Evolutionary conservation across 2,329 filamentous ascomycete genomes (phyloP), one percentile per base, ranked within the genome.

Genomic region (Aspergillus brasiliensis): DNA sequence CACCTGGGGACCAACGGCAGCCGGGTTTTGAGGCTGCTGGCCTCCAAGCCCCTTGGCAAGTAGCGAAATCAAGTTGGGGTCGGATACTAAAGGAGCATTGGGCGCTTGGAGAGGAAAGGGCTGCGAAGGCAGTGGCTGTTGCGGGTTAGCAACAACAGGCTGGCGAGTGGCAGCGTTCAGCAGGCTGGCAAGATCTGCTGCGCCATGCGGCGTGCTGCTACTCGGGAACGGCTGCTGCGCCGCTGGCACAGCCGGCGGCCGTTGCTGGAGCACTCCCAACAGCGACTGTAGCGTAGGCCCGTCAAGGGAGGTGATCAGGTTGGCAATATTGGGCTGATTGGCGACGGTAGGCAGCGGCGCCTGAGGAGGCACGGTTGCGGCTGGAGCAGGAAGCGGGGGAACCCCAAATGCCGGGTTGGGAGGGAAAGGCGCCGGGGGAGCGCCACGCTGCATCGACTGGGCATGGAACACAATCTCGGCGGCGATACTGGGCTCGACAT

Each of bases 401-500:
- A 72, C 71, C 60, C 63, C 72, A 57, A 71, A 77, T 64, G 65
- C 69, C 61, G 68, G 78, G 73, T 69, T 75, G 57, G 69, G 73
- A 65, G 62, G 74, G 63, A 66, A 77, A 58, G 69, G 75, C 65
- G 65, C 74, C 67, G 72, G 71, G 21, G 68, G 68, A 69, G 68
- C 71, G 71, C 68, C 67, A 52, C 72, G 75, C 56, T 74, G 74
- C 63, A 75, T 62, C 6, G 73, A 67, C 38, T 75, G 77, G 15
- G 78, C 86, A 60, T 91, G 86, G 44, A 89, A 75, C 59, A 96
- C 90, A 15, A 98, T 85, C 67, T 96, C 91, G 15, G 90, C 91
- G 3, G 91, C 92, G 48, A 92, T 87, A 5, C 81, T 76, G 0
- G 92, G 90, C 37, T 96, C 90, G 2, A 97, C 83, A 67, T 93